These are phyloP conservation scores for Chenopodium berlandieri DNA, from an alignment of 148 eudicot genomes.

Conservation along the genomic window DNA sequence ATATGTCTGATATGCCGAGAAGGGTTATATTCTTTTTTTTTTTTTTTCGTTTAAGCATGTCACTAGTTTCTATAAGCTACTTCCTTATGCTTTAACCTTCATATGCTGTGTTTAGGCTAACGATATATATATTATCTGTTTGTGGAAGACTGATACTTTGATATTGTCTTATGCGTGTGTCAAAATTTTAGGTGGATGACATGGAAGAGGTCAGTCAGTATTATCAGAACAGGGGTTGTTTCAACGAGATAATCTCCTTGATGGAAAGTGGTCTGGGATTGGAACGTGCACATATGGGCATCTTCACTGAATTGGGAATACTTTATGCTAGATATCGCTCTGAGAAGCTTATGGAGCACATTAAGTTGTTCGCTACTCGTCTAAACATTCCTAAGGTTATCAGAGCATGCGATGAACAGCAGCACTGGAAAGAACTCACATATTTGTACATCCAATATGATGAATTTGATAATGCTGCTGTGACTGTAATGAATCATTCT, in stretches of 20 bases:
- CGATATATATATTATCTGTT: background rate
- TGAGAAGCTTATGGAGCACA: slow-evolving; percentile 99
- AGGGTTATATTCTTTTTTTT: background rate
- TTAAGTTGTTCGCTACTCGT: slow-evolving; percentile 92
- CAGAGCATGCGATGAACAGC: slow-evolving; percentile 97
- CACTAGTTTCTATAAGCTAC: background rate
- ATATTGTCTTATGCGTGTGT: background rate
- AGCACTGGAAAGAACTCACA: slow-evolving; percentile 96
- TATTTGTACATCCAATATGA: slow-evolving; percentile 91
- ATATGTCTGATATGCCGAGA: background rate
- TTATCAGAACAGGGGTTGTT: slow-evolving; percentile 94
- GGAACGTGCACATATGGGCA: slow-evolving; percentile 99
- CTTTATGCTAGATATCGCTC: slow-evolving; percentile 95
- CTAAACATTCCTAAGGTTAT: slow-evolving; percentile 97
- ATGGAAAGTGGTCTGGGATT: slow-evolving; percentile 99
- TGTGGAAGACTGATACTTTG: background rate
- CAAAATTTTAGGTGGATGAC: slow-evolving; percentile 70
- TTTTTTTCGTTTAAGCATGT: background rate
- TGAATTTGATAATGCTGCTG: slow-evolving; percentile 97
- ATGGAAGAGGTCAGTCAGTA: slow-evolving; percentile 92
- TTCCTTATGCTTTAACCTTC: background rate
- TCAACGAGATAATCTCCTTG: slow-evolving; percentile 81
- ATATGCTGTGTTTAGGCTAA: background rate
- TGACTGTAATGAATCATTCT: slow-evolving; percentile 97
- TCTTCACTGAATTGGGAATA: slow-evolving; percentile 92